A percentile compares a stretch with the other conserved stretches of the same genome.
Evolutionary conservation across 768 basidiomycete species (phyloP).

Genomic region (Lactarius indigo): DNA sequence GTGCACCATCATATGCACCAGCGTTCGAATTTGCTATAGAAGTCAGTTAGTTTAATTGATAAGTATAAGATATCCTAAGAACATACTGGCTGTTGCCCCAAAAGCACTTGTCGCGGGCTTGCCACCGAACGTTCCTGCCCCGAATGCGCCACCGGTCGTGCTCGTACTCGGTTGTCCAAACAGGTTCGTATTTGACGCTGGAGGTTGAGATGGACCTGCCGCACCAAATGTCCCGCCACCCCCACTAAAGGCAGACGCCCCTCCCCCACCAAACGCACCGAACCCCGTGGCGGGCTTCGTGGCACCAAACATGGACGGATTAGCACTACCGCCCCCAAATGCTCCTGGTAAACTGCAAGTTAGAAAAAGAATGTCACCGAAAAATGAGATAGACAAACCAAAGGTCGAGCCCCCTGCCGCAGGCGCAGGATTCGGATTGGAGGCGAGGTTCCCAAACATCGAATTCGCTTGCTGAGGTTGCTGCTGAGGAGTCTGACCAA

Average conservation of each 20-base stretch:
- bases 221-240: slow-evolving; percentile 43
- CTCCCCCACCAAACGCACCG: slow-evolving; percentile 67
- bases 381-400: slow-evolving; percentile 31
- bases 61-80: neutral
- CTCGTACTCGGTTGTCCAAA: slow-evolving; percentile 58
- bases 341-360: slow-evolving; percentile 32
- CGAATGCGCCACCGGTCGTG: slow-evolving; percentile 36
- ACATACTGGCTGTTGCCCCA: slow-evolving; percentile 39
- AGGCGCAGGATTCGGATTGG: slow-evolving; percentile 32
- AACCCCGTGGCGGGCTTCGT: slow-evolving; percentile 73
- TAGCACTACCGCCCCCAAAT: slow-evolving; percentile 37
- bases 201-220: slow-evolving; percentile 29
- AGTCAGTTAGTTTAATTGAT: slow-evolving; percentile 10
- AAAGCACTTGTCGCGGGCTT: slow-evolving; percentile 41
- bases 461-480: slow-evolving; percentile 67
- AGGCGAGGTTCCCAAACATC: slow-evolving; percentile 69
- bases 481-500: slow-evolving; percentile 40
- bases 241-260: slow-evolving; percentile 49
- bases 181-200: slow-evolving; percentile 46
- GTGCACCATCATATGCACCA: slow-evolving; percentile 36
- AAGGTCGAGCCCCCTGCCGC: slow-evolving; percentile 36
- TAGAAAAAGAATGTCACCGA: slow-evolving; percentile 11
- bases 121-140: slow-evolving; percentile 39
- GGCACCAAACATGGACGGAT: slow-evolving; percentile 53
- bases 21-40: slow-evolving; percentile 31